Evolutionary conservation across 371 early-diverging fungal species (phyloP).

Genomic region (Mucor indicus): DNA sequence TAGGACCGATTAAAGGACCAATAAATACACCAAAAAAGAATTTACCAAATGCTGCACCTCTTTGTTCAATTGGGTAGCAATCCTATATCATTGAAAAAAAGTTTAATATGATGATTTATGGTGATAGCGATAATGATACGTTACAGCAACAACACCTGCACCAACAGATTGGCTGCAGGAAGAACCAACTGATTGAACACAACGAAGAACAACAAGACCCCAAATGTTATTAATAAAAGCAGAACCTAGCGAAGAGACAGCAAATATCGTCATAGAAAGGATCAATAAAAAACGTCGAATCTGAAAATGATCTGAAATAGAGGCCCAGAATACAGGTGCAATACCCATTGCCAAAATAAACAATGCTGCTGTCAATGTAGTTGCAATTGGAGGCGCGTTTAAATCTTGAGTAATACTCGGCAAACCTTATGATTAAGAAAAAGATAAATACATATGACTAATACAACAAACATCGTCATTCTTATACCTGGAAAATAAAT

Average conservation of each 20-base stretch:
- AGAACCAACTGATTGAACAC: constrained; percentile 70
- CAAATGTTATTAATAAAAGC: constrained; percentile 58
- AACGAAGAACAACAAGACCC: constrained; percentile 60
- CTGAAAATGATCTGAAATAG: constrained; percentile 60
- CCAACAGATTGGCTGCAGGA: constrained; percentile 66
- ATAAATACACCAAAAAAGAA: constrained; percentile 51
- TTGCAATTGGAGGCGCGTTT: constrained; percentile 42
- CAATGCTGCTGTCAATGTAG: constrained; percentile 54
- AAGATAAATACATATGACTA: neutral
- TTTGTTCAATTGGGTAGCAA: constrained; percentile 23
- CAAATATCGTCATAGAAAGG: constrained; percentile 55
- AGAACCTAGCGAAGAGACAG: constrained; percentile 64
- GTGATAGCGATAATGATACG: neutral
- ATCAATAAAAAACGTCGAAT: constrained; percentile 60
- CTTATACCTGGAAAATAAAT: constrained; percentile 27
- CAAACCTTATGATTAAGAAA: constrained; percentile 22
- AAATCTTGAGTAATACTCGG: constrained; percentile 47
- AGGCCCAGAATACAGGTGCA: constrained; percentile 64
- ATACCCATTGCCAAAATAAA: constrained; percentile 60
- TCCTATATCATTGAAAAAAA: constrained; percentile 8
- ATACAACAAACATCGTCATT: neutral
- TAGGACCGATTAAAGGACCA: constrained; percentile 22
- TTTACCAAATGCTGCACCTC: constrained; percentile 37
- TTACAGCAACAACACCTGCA: constrained; percentile 42
- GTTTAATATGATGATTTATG: neutral